phyloP scores from a whole-genome alignment of 441 rosid species.

The Pelargonium citronellum region DNA sequence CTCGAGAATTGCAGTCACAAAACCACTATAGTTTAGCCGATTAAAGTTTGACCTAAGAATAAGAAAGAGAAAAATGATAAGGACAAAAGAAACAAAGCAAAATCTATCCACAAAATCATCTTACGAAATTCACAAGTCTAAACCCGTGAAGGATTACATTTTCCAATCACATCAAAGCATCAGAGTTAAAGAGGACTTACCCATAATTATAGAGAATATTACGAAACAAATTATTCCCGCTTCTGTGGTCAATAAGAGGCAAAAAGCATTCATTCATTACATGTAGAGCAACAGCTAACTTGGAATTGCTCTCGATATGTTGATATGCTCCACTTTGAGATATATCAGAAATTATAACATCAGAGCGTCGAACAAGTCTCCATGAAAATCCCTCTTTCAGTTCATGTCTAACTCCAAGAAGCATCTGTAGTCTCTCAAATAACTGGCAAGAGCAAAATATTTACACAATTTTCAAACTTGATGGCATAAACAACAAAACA shows the following conservation, averaged over 20 bases:
- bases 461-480: background rate
- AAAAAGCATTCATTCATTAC: constrained; percentile 94
- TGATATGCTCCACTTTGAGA: constrained; percentile 39
- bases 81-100: background rate
- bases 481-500: no score
- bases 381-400: constrained; percentile 80
- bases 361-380: constrained; percentile 67
- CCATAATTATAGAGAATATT: constrained; percentile 81
- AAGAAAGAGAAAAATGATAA: constrained; percentile 10
- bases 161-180: no score
- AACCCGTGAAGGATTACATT: no score
- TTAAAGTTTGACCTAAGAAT: constrained; percentile 74
- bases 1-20: constrained; percentile 73
- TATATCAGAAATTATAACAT: constrained; percentile 40
- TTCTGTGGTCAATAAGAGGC: constrained; percentile 77
- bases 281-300: constrained; percentile 75
- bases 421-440: constrained; percentile 47
- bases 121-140: no score
- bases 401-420: constrained; percentile 75
- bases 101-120: no score
- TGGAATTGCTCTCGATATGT: constrained; percentile 73
- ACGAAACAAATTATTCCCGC: constrained; percentile 74
- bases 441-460: constrained; percentile 36
- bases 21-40: constrained; percentile 64
- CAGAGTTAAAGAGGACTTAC: constrained; percentile 26